Evolutionary conservation across 257 asterid genomes (phyloP).

Genomic region (Solanum dulcamara): DNA sequence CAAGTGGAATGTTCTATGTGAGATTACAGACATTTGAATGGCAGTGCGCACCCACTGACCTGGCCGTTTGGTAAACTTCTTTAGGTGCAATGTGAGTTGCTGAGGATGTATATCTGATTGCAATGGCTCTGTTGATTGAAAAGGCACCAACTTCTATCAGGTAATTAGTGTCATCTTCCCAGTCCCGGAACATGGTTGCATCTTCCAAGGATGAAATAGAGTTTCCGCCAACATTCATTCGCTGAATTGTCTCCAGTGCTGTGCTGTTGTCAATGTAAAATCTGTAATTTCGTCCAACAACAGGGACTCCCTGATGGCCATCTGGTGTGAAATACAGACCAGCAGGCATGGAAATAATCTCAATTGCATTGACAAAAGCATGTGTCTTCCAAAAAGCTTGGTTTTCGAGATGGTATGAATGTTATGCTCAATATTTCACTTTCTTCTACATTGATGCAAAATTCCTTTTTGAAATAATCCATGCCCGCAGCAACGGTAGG

Average conservation of each 20-base stretch:
- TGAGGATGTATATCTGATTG: slow-evolving; percentile 6
- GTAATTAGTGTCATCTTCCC: slow-evolving; percentile 41
- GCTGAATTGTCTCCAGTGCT: slow-evolving; percentile 48
- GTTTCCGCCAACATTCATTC: slow-evolving; percentile 46
- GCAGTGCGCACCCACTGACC: slow-evolving; percentile 13
- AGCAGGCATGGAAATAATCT: slow-evolving; percentile 25
- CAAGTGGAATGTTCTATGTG: slow-evolving; percentile 47
- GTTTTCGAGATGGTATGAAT: slow-evolving; percentile 22
- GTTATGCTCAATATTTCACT: slow-evolving; percentile 19
- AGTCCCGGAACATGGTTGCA: slow-evolving; percentile 33
- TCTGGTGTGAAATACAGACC: slow-evolving; percentile 35
- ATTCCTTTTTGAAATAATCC: slow-evolving; percentile 30
- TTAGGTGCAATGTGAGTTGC: slow-evolving; percentile 12
- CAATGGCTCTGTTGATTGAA: slow-evolving; percentile 11
- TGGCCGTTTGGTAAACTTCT: slow-evolving; percentile 18
- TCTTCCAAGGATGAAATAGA: slow-evolving; percentile 47
- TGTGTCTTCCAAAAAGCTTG: neutral
- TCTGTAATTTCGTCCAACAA: slow-evolving; percentile 39
- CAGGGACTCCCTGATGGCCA: slow-evolving; percentile 22
- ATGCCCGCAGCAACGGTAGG: slow-evolving; percentile 16
- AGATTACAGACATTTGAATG: slow-evolving; percentile 6
- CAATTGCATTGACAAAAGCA: slow-evolving; percentile 54
- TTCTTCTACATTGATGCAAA: slow-evolving; percentile 24
- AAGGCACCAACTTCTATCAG: slow-evolving; percentile 22
- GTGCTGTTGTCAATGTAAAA: slow-evolving; percentile 53